A percentile compares a stretch with the other conserved stretches of the same genome.
phyloP scores from a whole-genome alignment of 78 protist genomes.

The Capsaspora owczarzaki region DNA sequence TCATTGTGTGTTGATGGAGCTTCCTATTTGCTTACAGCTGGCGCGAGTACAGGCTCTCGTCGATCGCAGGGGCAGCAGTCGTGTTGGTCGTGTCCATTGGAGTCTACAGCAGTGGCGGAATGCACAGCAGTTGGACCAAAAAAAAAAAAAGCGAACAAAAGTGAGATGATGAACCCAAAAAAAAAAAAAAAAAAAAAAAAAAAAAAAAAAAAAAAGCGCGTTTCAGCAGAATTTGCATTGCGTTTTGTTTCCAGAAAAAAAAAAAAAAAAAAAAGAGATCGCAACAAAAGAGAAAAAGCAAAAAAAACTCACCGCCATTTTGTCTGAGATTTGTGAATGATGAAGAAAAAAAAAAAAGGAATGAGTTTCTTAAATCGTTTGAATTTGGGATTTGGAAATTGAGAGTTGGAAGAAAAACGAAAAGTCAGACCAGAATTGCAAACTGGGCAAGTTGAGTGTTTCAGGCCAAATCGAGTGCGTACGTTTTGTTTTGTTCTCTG shows the following conservation, averaged over 20 bases:
- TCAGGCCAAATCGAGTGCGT: background rate
- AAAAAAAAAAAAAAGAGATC: background rate
- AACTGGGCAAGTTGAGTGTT: background rate
- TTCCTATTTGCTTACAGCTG: slow-evolving; percentile 31
- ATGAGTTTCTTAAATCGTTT: background rate
- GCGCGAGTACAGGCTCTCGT: slow-evolving; percentile 33
- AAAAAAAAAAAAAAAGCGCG: background rate
- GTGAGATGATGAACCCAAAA: background rate
- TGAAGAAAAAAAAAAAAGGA: background rate
- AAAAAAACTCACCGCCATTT: too few species aligned
- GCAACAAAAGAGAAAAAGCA: background rate
- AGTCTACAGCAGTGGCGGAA: background rate
- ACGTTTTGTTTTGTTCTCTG: background rate
- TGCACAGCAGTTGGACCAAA: background rate
- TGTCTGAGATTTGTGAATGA: too few species aligned
- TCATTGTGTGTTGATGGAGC: too few species aligned
- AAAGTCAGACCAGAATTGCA: background rate
- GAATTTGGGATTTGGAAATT: too few species aligned
- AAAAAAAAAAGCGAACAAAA: background rate
- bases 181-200: background rate
- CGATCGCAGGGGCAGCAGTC: background rate
- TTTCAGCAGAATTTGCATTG: background rate
- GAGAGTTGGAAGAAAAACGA: too few species aligned
- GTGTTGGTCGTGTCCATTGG: background rate
- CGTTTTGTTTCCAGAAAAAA: background rate